Percentiles rank a stretch among this genome's conserved stretches.
Evolutionary conservation across 2,329 filamentous ascomycete species (phyloP).

Genomic region (Thermochaetoides dissita): DNA sequence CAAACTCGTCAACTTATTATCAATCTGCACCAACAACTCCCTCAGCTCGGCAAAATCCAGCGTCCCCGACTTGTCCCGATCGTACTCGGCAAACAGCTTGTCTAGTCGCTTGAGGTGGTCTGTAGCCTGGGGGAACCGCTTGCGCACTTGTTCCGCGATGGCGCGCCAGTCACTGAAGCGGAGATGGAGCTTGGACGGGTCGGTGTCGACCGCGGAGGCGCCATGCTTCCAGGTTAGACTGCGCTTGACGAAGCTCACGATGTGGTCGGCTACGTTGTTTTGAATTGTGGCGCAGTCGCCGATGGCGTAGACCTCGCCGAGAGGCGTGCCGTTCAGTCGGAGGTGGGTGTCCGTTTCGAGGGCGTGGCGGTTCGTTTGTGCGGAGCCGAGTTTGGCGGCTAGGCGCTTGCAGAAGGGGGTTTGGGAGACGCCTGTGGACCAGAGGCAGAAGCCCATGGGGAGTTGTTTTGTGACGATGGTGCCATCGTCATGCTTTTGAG

Average conservation of each 20-base stretch:
- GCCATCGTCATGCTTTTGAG: conserved; percentile 63
- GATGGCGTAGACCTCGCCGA: conserved; percentile 92
- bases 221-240: conserved; percentile 84
- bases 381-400: conserved; percentile 58
- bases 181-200: conserved; percentile 77
- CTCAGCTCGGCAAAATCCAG: conserved; percentile 86
- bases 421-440: conserved; percentile 91
- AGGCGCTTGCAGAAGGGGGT: conserved; percentile 66
- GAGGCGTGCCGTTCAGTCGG: conserved; percentile 70
- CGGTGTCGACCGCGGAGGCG: conserved; percentile 31
- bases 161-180: conserved; percentile 78
- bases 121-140: conserved; percentile 79
- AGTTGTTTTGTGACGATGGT: conserved; percentile 76
- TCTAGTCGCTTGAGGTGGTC: conserved; percentile 81
- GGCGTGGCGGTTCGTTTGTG: conserved; percentile 78
- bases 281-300: conserved; percentile 94
- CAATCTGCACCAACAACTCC: conserved; percentile 81
- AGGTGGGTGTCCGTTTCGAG: conserved; percentile 91
- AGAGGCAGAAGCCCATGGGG: conserved; percentile 89
- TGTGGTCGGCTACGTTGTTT: conserved; percentile 87
- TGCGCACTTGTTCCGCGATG: conserved; percentile 71
- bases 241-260: conserved; percentile 69
- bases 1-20: conserved; percentile 83
- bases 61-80: conserved; percentile 83
- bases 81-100: conserved; percentile 80